Evolutionary conservation across 805 yeast genomes (phyloP).

Genomic region (Pichia kluyveri): DNA sequence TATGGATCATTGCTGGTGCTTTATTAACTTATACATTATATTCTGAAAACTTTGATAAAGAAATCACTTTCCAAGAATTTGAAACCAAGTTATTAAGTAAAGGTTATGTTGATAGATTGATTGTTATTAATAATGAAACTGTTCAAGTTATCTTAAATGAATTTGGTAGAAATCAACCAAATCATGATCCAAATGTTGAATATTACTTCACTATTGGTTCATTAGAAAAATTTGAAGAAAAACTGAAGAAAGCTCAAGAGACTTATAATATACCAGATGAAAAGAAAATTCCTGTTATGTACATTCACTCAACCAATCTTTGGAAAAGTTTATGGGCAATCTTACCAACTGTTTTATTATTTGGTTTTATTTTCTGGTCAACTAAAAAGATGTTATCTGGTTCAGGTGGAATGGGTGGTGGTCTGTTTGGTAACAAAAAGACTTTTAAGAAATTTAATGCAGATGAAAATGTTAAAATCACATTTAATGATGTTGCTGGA

Average conservation of each 20-base stretch:
- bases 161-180: conserved; percentile 27
- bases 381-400: conserved; percentile 47
- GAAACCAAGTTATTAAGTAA: conserved; percentile 67
- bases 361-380: conserved; percentile 71
- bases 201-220: conserved; percentile 79
- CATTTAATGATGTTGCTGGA: conserved; percentile 88
- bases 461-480: conserved; percentile 72
- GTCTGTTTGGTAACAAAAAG: conserved; percentile 61
- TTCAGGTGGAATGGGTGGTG: conserved; percentile 49
- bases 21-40: conserved; percentile 13
- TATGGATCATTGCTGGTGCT: conserved; percentile 16
- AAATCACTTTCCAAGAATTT: conserved; percentile 59
- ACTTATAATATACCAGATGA: conserved; percentile 54
- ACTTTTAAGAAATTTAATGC: conserved; percentile 77
- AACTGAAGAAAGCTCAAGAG: conserved; percentile 66
- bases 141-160: conserved; percentile 62
- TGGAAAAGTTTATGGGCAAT: conserved; percentile 58
- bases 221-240: conserved; percentile 76
- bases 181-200: conserved; percentile 19
- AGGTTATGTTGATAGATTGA: conserved; percentile 66
- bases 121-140: conserved; percentile 61
- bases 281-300: conserved; percentile 71
- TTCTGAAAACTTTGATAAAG: conserved; percentile 19
- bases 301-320: conserved; percentile 59
- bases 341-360: conserved; percentile 69